These are phyloP conservation scores for Piper betle DNA, from an alignment of 164 flowering plant species.

Conservation along the genomic window DNA sequence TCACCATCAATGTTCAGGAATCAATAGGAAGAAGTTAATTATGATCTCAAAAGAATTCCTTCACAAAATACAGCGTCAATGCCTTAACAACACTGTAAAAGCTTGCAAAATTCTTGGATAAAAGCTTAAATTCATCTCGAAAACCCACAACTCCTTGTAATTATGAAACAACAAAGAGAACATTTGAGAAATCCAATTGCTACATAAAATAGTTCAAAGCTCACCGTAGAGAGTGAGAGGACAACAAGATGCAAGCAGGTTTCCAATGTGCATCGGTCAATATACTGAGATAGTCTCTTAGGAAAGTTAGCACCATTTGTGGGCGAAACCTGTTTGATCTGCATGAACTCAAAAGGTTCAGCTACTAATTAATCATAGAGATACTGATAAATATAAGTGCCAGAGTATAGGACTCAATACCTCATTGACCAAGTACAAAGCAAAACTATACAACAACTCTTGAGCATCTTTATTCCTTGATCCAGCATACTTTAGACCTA, in stretches of 20 bases:
- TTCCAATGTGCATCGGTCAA: slow-evolving; percentile 85
- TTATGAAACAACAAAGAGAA: too few species aligned
- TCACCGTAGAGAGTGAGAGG: slow-evolving; percentile 82
- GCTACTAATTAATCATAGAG: background rate
- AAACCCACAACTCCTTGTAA: too few species aligned
- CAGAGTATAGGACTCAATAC: slow-evolving; percentile 11
- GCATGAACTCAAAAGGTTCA: slow-evolving; percentile 9
- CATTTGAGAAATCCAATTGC: background rate
- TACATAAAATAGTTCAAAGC: slow-evolving; percentile 3
- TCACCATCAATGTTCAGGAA: too few species aligned
- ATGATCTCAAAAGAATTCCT: too few species aligned
- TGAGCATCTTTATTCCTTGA: slow-evolving; percentile 75
- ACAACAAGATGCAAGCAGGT: slow-evolving; percentile 79
- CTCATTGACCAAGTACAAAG: slow-evolving; percentile 86
- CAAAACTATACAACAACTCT: slow-evolving; percentile 72
- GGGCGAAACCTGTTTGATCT: slow-evolving; percentile 73
- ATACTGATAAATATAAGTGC: background rate
- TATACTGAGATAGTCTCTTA: slow-evolving; percentile 59
- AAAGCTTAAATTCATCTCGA: too few species aligned
- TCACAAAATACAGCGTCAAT: too few species aligned
- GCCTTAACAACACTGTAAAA: too few species aligned
- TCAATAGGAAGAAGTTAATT: too few species aligned
- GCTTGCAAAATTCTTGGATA: too few species aligned
- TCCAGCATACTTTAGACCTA: slow-evolving; percentile 94
- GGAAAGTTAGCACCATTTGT: slow-evolving; percentile 37